Evolutionary conservation across 73 alveolate genomes (phyloP).

Genomic region (Urostyla sp.): DNA sequence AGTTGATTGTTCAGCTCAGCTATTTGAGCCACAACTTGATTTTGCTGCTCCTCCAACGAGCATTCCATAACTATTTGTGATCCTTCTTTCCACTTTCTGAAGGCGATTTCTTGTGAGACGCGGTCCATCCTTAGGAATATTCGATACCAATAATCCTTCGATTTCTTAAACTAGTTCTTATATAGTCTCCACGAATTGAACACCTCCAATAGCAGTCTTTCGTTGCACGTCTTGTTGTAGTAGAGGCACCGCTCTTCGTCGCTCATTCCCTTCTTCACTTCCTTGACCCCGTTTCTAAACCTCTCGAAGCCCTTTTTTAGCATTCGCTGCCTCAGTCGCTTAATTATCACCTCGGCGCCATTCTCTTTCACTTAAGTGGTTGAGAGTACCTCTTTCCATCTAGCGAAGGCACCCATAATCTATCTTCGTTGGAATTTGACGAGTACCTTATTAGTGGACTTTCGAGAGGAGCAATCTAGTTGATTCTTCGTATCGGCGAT

Average conservation of each 20-base stretch:
- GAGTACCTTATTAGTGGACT: constrained; percentile 10
- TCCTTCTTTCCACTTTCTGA: constrained; percentile 57
- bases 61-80: neutral
- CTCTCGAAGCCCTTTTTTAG: constrained; percentile 37
- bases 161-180: neutral
- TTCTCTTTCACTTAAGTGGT: constrained; percentile 1
- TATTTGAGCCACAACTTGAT: neutral
- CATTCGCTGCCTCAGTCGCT: constrained; percentile 15
- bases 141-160: constrained; percentile 48
- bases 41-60: neutral
- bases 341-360: constrained; percentile 41
- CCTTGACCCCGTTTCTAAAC: neutral
- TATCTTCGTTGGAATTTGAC: neutral
- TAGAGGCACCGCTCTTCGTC: constrained; percentile 27
- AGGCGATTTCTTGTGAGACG: constrained; percentile 18
- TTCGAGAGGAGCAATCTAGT: neutral
- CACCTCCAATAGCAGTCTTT: constrained; percentile 1
- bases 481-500: neutral
- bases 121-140: constrained; percentile 29
- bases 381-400: constrained; percentile 34
- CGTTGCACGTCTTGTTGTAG: constrained; percentile 11
- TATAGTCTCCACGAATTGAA: constrained; percentile 14
- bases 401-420: neutral
- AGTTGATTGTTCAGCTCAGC: constrained; percentile 26
- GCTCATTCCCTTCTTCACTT: neutral